Evolutionary conservation across 2,329 filamentous ascomycete species (phyloP).

Genomic region (Calycina herbarum): DNA sequence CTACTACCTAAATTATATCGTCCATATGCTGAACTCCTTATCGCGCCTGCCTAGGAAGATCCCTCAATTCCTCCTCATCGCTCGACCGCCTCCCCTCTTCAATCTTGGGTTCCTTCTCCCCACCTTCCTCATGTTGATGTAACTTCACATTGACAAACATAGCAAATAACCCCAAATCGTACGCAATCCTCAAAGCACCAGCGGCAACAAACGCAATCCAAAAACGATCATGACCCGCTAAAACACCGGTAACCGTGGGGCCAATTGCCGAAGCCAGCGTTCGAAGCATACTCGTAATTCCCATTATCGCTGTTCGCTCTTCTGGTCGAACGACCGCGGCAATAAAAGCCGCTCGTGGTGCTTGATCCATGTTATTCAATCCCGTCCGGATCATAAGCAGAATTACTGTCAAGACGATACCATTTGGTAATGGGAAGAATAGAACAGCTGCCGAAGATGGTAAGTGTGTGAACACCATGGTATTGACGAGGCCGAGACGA

Average conservation of each 20-base stretch:
- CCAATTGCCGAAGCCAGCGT: conserved; percentile 62
- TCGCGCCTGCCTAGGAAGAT: background rate
- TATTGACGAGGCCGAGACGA: conserved; percentile 60
- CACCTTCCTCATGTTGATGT: conserved; percentile 26
- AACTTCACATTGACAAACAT: conserved; percentile 44
- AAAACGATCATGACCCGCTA: conserved; percentile 56
- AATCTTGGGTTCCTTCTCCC: background rate
- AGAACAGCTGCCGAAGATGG: conserved; percentile 61
- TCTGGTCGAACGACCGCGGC: conserved; percentile 61
- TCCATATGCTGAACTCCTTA: background rate
- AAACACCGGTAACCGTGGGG: conserved; percentile 59
- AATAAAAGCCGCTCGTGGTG: conserved; percentile 68
- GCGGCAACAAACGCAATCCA: conserved; percentile 63
- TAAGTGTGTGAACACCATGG: conserved; percentile 74
- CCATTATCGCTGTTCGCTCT: conserved; percentile 71
- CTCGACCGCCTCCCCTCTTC: background rate
- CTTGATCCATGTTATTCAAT: conserved; percentile 68
- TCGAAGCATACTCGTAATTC: conserved; percentile 66
- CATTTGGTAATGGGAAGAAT: conserved; percentile 43
- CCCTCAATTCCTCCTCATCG: conserved; percentile 2
- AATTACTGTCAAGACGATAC: conserved; percentile 58
- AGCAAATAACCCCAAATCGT: conserved; percentile 57
- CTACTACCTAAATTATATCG: too few species aligned
- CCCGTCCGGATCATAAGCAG: conserved; percentile 62
- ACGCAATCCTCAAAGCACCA: conserved; percentile 58